phyloP scores from a whole-genome alignment of 1,284 basidiomycete species.

The Marasmius tenuissimus region DNA sequence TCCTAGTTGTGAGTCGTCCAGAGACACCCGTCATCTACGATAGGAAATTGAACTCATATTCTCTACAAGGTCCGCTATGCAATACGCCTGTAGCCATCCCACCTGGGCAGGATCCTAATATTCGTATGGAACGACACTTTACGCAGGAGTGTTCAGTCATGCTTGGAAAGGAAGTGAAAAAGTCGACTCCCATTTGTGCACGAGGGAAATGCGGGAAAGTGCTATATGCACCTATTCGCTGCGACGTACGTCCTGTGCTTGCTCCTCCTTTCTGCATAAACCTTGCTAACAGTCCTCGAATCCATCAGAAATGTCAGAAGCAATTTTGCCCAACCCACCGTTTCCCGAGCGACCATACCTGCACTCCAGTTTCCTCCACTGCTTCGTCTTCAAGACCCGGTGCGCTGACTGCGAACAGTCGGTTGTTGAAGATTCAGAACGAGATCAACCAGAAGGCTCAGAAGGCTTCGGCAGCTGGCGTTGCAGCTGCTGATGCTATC shows the following conservation, averaged over 20 bases:
- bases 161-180: slow-evolving; percentile 55
- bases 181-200: slow-evolving; percentile 60
- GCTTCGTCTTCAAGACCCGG: slow-evolving; percentile 12
- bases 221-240: slow-evolving; percentile 69
- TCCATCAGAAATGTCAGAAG: slow-evolving; percentile 57
- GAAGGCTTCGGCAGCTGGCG: slow-evolving; percentile 34
- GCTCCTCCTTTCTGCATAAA: not conserved
- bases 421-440: slow-evolving; percentile 28
- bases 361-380: slow-evolving; percentile 30
- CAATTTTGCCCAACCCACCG: slow-evolving; percentile 76
- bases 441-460: slow-evolving; percentile 29
- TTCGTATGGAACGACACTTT: slow-evolving; percentile 74
- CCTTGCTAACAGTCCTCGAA: not conserved
- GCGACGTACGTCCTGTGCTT: slow-evolving; percentile 51
- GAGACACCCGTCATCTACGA: slow-evolving; percentile 9
- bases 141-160: slow-evolving; percentile 62
- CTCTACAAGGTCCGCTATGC: slow-evolving; percentile 63
- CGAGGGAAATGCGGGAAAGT: slow-evolving; percentile 66
- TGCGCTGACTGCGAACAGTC: slow-evolving; percentile 18
- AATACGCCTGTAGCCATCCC: slow-evolving; percentile 69
- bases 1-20: slow-evolving; percentile 57
- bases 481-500: slow-evolving; percentile 46
- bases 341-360: slow-evolving; percentile 67
- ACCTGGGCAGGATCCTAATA: slow-evolving; percentile 73
- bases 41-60: not conserved